Percentiles rank a stretch among this genome's conserved stretches.
Conservation (phyloP, 1,284 basidiomycete species). For the Sanghuangporus baumii region DNA sequence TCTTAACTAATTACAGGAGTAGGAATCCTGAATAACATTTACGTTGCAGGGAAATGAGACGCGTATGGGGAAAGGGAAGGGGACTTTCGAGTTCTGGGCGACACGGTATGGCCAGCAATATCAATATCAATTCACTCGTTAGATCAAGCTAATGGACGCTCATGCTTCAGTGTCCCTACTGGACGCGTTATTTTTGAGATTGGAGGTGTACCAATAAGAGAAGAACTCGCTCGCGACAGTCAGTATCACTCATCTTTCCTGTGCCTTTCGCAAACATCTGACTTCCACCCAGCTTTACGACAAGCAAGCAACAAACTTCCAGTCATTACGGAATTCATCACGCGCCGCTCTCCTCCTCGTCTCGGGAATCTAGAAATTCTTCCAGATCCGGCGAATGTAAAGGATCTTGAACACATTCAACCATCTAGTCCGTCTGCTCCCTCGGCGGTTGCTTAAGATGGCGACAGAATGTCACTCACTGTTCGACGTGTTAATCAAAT, state of each 20-base stretch:
- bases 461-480: not conserved
- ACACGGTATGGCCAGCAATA: slow-evolving; percentile 55
- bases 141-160: not conserved
- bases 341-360: slow-evolving; percentile 63
- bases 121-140: not conserved
- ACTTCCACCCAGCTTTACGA: slow-evolving; percentile 61
- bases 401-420: not conserved
- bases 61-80: slow-evolving; percentile 99
- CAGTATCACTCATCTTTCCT: slow-evolving; percentile 22
- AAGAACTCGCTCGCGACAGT: slow-evolving; percentile 93
- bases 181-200: slow-evolving; percentile 95
- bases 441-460: not conserved
- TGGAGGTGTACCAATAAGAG: slow-evolving; percentile 84
- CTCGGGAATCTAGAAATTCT: slow-evolving; percentile 67
- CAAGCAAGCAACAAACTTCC: slow-evolving; percentile 90
- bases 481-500: no score
- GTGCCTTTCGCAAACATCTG: slow-evolving; percentile 3
- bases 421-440: not conserved
- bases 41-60: slow-evolving; percentile 85
- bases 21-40: not conserved
- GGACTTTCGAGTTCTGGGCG: slow-evolving; percentile 96
- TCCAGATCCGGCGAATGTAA: slow-evolving; percentile 25
- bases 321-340: slow-evolving; percentile 86
- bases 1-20: not conserved
- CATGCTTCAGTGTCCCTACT: slow-evolving; percentile 65